Conservation (phyloP, 1,284 basidiomycete species). For the Trichosporon asahii region DNA sequence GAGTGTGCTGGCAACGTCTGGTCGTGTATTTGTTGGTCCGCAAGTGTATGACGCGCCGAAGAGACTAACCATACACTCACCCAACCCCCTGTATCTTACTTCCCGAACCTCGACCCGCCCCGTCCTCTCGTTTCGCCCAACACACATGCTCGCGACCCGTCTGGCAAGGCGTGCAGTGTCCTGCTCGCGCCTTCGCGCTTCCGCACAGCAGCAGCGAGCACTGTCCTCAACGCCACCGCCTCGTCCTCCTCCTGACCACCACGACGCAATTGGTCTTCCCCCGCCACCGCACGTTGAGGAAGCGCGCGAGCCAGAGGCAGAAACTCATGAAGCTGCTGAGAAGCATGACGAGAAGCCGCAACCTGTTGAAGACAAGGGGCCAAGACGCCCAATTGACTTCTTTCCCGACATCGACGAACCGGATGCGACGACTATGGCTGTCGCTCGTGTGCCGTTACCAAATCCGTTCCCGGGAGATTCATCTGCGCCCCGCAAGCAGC, state of each 20-base stretch:
- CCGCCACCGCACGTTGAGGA: not conserved
- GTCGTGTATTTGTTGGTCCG: not conserved
- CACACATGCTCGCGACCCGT: not conserved
- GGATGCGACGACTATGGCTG: conserved; percentile 13
- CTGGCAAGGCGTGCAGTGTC: not conserved
- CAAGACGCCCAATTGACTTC: not conserved
- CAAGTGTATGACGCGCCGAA: not conserved
- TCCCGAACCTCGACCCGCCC: not conserved
- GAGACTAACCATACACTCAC: not conserved
- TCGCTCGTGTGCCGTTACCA: conserved; percentile 18
- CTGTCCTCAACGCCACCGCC: conserved; percentile 5
- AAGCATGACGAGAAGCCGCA: not conserved
- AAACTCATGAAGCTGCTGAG: not conserved
- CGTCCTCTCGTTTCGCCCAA: not conserved
- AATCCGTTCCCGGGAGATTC: conserved; percentile 8
- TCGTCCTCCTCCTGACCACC: not conserved
- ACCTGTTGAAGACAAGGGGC: not conserved
- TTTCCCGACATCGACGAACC: conserved; percentile 8
- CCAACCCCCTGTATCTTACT: not conserved
- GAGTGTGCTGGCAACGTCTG: not conserved
- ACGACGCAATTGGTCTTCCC: conserved; percentile 1
- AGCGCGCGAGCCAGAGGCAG: not conserved
- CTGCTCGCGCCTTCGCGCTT: not conserved
- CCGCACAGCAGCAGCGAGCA: not conserved
- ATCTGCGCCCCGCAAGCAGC: conserved; percentile 25